A percentile compares a stretch with the other conserved stretches of the same genome.
Conservation (phyloP, 805 yeast species). For the Metschnikowia gelsemii region DNA sequence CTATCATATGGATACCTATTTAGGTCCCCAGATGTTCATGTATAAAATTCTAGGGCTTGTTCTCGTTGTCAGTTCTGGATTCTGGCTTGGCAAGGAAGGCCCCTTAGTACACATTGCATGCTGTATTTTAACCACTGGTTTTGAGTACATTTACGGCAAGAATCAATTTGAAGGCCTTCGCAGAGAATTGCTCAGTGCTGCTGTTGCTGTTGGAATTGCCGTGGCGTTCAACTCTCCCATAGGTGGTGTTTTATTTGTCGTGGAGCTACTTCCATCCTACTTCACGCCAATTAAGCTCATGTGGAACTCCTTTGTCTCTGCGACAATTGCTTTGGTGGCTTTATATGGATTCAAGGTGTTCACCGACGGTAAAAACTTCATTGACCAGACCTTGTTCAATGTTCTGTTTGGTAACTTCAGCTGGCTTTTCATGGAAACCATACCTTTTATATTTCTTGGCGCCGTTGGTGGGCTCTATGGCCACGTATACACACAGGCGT, state of each 20-base stretch:
- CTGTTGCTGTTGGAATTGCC: constrained; percentile 80
- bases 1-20: constrained; percentile 44
- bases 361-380: constrained; percentile 40
- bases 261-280: constrained; percentile 66
- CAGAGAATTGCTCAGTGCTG: constrained; percentile 69
- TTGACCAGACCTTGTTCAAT: constrained; percentile 53
- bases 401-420: constrained; percentile 67
- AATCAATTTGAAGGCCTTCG: constrained; percentile 53
- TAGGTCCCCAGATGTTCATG: constrained; percentile 52
- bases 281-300: constrained; percentile 61
- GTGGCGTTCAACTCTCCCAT: constrained; percentile 86
- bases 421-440: constrained; percentile 69
- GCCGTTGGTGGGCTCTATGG: constrained; percentile 70
- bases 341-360: constrained; percentile 43
- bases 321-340: constrained; percentile 68
- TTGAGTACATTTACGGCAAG: constrained; percentile 31
- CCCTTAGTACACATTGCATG: constrained; percentile 81
- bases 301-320: constrained; percentile 83
- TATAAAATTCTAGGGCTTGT: constrained; percentile 58
- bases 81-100: constrained; percentile 86
- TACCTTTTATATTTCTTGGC: constrained; percentile 75
- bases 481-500: constrained; percentile 47
- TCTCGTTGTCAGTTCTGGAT: constrained; percentile 69
- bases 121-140: constrained; percentile 41
- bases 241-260: constrained; percentile 79